Base-by-base conservation (phyloP, 2,329 filamentous ascomycete species). In the Talaromyces sp. region DNA sequence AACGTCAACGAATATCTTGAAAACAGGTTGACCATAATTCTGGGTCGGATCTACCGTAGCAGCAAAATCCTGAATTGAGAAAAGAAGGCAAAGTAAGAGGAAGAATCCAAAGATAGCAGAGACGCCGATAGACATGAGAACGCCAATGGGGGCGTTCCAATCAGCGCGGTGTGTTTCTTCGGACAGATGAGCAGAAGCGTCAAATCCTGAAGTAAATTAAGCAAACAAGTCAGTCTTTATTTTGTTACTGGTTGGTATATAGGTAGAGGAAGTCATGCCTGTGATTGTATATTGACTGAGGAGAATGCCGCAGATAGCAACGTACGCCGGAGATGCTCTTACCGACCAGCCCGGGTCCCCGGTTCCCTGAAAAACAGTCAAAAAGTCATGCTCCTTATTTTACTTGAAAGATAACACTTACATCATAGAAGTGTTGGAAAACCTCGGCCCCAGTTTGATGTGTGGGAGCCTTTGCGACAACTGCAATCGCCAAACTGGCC, bases 221-320 rank as follows among this genome's bases (percentile, higher is more conserved):
- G 41, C 41, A 43, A 43, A 43, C 7, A 39, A 19, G 41, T 43
- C 41, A 43, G 13, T 56, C 41, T 43, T 43, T 11, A 22, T 9
- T 43, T 43, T 10, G 16, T 43, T 19, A 43, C n/a, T 19, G 41
- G 33, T 37, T 11, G 52, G 13, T 63, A 22, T n/a, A 5, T 33
- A 24, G 37, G n/a, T n/a, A 8, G n/a, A 19, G 9, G 24, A 35
- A 59, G n/a, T 24, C 58, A 60, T 47, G 59, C 62, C 62, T 19
- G 62, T 64, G 33, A 64, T 64, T 19, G 62, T 64, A 64, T 64
- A 64, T 64, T 64, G 62, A 43, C 62, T 64, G 19, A 64, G 35
- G n/a, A 64, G 41, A 37, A 64, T 64, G 22, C 62, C 62, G 33
- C 62, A 64, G 52, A 64, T 64, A 24, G 62, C 62, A 27, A 64